Evolutionary conservation across 257 asterid species (phyloP).

Genomic region (Primulina eburnea): DNA sequence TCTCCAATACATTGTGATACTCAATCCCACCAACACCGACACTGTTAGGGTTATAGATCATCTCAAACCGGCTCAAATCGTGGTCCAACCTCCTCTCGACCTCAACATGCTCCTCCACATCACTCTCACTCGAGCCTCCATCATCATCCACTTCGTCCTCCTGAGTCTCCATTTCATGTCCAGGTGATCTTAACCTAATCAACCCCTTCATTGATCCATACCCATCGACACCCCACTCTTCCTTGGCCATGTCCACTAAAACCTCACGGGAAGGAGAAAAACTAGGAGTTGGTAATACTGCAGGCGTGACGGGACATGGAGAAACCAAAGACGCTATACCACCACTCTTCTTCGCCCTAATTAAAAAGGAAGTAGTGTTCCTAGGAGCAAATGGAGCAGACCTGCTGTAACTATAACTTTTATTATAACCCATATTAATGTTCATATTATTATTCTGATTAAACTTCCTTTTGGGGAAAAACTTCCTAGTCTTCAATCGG

Average conservation of each 20-base stretch:
- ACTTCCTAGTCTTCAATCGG: constrained; percentile 56
- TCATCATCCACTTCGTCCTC: constrained; percentile 48
- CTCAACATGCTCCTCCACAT: constrained; percentile 80
- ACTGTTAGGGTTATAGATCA: constrained; percentile 42
- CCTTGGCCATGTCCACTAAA: constrained; percentile 80
- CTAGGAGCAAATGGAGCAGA: constrained; percentile 54
- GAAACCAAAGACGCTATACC: constrained; percentile 78
- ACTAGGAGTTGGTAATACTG: constrained; percentile 73
- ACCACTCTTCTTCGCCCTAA: constrained; percentile 53
- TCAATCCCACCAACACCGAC: constrained; percentile 26
- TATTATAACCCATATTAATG: constrained; percentile 19
- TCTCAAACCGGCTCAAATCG: constrained; percentile 59
- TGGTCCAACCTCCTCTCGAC: constrained; percentile 73
- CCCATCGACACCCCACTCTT: constrained; percentile 92
- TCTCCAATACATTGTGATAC: constrained; percentile 44
- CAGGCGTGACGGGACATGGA: constrained; percentile 73
- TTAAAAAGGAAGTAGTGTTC: constrained; percentile 56
- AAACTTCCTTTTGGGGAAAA: constrained; percentile 54
- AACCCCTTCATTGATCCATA: constrained; percentile 70
- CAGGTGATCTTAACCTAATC: constrained; percentile 47
- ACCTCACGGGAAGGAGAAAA: constrained; percentile 81
- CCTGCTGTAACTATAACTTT: constrained; percentile 26
- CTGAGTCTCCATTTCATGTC: constrained; percentile 33
- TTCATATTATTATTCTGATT: constrained; percentile 32
- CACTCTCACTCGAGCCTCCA: constrained; percentile 66